phyloP scores from a whole-genome alignment of 257 asterid genomes.

The Galeopsis tetrahit region DNA sequence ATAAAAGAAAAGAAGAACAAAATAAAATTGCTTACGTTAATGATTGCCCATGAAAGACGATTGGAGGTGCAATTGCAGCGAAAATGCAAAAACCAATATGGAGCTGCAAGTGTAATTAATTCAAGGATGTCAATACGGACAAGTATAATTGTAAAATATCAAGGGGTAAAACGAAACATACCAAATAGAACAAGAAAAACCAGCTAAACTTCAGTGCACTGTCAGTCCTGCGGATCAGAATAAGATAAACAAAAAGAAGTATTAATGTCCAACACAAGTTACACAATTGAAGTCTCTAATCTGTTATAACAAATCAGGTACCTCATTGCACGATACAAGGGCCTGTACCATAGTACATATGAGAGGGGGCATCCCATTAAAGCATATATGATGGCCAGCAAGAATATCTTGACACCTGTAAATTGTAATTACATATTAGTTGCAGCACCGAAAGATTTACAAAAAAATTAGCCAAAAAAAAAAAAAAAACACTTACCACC shows the following conservation, averaged over 20 bases:
- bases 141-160: conserved; percentile 18
- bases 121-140: conserved; percentile 26
- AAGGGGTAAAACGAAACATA: conserved; percentile 33
- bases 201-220: conserved; percentile 95
- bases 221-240: conserved; percentile 71
- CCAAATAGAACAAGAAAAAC: conserved; percentile 94
- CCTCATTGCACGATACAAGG: conserved; percentile 95
- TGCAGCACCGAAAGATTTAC: conserved; percentile 5
- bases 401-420: conserved; percentile 88
- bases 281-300: neutral
- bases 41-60: conserved; percentile 84
- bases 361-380: conserved; percentile 86
- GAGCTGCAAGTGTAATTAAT: conserved; percentile 59
- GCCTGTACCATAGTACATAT: conserved; percentile 93
- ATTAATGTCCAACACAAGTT: conserved; percentile 21
- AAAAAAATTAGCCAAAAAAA: neutral
- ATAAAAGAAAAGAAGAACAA: neutral
- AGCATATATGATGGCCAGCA: conserved; percentile 88
- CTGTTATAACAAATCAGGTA: conserved; percentile 34
- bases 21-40: conserved; percentile 62
- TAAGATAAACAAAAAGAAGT: conserved; percentile 15
- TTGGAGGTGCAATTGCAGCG: conserved; percentile 99
- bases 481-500: conserved; percentile 64
- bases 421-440: conserved; percentile 31
- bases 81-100: conserved; percentile 92